These are phyloP conservation scores for Coemansia sp. DNA, from an alignment of 192 early-diverging fungal species.

Conservation along the genomic window DNA sequence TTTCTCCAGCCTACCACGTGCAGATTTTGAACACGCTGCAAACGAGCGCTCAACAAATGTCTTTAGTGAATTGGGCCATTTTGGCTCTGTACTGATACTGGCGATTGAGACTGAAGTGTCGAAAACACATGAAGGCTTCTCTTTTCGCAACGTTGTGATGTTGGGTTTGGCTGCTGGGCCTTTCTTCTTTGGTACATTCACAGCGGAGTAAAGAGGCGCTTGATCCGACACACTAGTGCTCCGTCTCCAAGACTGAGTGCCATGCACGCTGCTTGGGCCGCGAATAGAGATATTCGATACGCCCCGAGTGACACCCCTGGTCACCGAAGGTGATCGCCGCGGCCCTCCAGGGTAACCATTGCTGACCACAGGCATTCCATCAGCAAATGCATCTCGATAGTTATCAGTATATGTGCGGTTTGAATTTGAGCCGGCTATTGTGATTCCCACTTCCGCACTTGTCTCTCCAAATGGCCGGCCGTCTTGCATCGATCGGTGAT, in stretches of 20 bases:
- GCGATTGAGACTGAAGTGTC: constrained; percentile 4
- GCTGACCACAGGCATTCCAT: neutral
- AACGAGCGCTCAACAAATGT: constrained; percentile 54
- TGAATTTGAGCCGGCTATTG: neutral
- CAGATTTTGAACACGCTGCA: constrained; percentile 23
- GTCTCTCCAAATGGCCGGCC: neutral
- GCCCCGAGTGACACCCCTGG: constrained; percentile 28
- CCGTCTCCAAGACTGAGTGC: constrained; percentile 3
- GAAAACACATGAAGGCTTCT: constrained; percentile 1
- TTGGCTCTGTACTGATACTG: constrained; percentile 3
- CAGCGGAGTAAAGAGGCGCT: constrained; percentile 33
- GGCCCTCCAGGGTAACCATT: constrained; percentile 4
- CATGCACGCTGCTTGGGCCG: neutral
- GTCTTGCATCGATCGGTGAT: neutral
- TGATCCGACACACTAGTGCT: constrained; percentile 5
- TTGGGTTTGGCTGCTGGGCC: neutral
- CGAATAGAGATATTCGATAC: constrained; percentile 24
- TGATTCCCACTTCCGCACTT: neutral
- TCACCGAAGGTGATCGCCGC: constrained; percentile 36
- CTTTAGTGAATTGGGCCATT: constrained; percentile 40
- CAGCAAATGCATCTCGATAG: neutral
- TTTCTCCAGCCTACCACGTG: constrained; percentile 22
- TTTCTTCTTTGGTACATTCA: constrained; percentile 36
- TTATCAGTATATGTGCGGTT: neutral
- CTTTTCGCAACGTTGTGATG: neutral